Base-by-base conservation (phyloP, 768 basidiomycete genomes). In the Bullera alba region DNA sequence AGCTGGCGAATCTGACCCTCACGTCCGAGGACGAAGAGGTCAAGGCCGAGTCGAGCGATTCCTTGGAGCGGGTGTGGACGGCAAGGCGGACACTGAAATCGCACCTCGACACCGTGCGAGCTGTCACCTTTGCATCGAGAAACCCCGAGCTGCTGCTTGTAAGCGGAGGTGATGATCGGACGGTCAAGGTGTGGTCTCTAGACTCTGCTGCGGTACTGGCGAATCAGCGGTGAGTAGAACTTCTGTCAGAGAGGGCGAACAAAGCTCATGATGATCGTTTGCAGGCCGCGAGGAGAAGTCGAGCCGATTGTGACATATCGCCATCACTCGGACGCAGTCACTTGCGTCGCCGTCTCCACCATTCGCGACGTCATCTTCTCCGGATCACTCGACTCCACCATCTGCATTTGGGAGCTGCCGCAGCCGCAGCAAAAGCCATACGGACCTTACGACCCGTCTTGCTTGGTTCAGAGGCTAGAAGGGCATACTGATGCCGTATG, bases 401-500 rank as follows among this genome's bases (percentile, higher is more conserved):
- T 97, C 65, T 82, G 88, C 26, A 78, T 95, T 19, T 97, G 92
- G 93, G 80, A 81, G 7, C 75, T 92, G 28, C 91, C 93, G 6
- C 59, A 79, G 6, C 74, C 79, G 3, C 77, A 81, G 29, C 86
- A 89, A 72, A 86, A 88, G 46, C 88, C 91, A 15, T 99, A 96
- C 72, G 86, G 87, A 1, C 84, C 90, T 0, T 90, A 87, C 69
- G 91, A 97, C 61, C 79, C 86, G 42, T 82, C 82, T 0, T 79
- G 84, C 3, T 78, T 82, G 25, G 79, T 85, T 30, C 85, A 85
- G 28, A 83, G 85, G 57, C 79, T 97, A 25, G 82, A 92, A 26
- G 90, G 92, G 3, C 89, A 95, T 70, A 88, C 89, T 4, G 92
- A 99, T 68, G 89, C 89, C 4, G 86, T 96, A 22, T 99, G 95